A percentile compares a stretch with the other conserved stretches of the same genome.
These are phyloP conservation scores for Biscogniauxia marginata DNA, from an alignment of 2,329 filamentous ascomycete genomes.

Conservation along the genomic window DNA sequence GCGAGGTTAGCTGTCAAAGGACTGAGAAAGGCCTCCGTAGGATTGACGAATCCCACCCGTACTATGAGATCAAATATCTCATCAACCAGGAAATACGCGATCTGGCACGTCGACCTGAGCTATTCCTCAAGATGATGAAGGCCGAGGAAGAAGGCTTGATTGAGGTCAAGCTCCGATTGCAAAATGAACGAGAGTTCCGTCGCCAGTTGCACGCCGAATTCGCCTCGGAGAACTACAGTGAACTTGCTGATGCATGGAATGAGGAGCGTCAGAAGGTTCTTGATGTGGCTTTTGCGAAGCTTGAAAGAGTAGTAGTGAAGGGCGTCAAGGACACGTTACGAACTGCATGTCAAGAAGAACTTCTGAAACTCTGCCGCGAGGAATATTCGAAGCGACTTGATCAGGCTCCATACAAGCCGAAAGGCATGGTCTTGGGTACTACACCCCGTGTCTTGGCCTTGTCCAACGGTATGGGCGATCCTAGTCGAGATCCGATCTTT, in stretches of 20 bases:
- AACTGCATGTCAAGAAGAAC: constrained; percentile 89
- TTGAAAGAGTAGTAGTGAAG: constrained; percentile 82
- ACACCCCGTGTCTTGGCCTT: constrained; percentile 82
- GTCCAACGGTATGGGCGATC: constrained; percentile 78
- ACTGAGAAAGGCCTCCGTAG: constrained; percentile 92
- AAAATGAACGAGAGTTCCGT: constrained; percentile 73
- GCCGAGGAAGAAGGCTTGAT: constrained; percentile 92
- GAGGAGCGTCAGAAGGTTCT: constrained; percentile 81
- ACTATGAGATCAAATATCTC: constrained; percentile 97
- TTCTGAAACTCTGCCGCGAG: constrained; percentile 84
- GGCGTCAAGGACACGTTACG: constrained; percentile 93
- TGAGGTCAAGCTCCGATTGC: constrained; percentile 77
- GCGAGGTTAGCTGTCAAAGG: constrained; percentile 80
- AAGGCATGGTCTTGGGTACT: constrained; percentile 86
- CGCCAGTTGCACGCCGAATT: constrained; percentile 79
- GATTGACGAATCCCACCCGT: constrained; percentile 93
- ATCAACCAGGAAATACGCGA: constrained; percentile 83
- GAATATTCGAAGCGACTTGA: constrained; percentile 88
- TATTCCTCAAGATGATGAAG: constrained; percentile 96
- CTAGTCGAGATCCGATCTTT: constrained; percentile 73
- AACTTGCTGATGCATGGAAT: constrained; percentile 94
- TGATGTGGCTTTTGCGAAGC: constrained; percentile 74
- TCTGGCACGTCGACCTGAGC: constrained; percentile 78
- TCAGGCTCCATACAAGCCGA: constrained; percentile 93
- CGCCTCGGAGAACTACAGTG: constrained; percentile 91